Percentiles rank a stretch among this genome's conserved stretches.
These are phyloP conservation scores for Zymoseptoria passerinii DNA, from an alignment of 2,329 filamentous ascomycete species.

Conservation along the genomic window DNA sequence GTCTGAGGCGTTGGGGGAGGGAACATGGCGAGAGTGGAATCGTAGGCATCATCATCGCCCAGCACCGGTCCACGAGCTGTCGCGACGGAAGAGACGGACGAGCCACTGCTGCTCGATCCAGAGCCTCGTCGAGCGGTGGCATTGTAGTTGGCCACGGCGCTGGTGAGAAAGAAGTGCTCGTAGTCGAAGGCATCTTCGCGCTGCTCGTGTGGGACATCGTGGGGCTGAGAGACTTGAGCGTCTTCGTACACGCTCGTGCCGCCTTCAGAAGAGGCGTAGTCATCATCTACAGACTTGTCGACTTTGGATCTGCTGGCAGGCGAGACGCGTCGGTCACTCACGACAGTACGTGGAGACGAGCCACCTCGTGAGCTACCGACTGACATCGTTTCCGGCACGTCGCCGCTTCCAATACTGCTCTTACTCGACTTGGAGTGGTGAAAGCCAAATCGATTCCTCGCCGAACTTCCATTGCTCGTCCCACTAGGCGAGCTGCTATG, in stretches of 20 bases:
- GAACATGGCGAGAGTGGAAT: slow-evolving; percentile 9
- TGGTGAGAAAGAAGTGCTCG: slow-evolving; percentile 90
- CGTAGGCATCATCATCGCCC: slow-evolving; percentile 15
- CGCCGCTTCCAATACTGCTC: neutral
- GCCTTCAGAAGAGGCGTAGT: slow-evolving; percentile 14
- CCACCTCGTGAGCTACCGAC: neutral
- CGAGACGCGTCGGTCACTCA: slow-evolving; percentile 2
- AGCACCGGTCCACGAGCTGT: slow-evolving; percentile 36
- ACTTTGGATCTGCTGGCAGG: slow-evolving; percentile 2
- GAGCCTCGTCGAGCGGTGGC: slow-evolving; percentile 35
- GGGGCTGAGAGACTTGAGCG: slow-evolving; percentile 21
- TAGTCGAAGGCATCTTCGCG: slow-evolving; percentile 94
- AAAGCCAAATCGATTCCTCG: slow-evolving; percentile 21
- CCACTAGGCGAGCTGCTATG: slow-evolving; percentile 10
- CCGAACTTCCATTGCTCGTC: slow-evolving; percentile 18
- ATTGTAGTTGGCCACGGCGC: slow-evolving; percentile 72
- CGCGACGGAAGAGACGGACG: slow-evolving; percentile 42
- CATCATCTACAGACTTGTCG: slow-evolving; percentile 7
- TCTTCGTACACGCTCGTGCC: slow-evolving; percentile 38
- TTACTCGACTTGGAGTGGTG: slow-evolving; percentile 15
- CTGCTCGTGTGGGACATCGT: slow-evolving; percentile 64
- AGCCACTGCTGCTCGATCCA: slow-evolving; percentile 11
- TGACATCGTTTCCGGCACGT: neutral
- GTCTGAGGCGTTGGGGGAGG: slow-evolving; percentile 26
- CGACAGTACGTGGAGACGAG: slow-evolving; percentile 17